Percentiles rank a stretch among this genome's conserved stretches.
Conservation (phyloP, 768 basidiomycete species). For the Leccinum subgranulosum region DNA sequence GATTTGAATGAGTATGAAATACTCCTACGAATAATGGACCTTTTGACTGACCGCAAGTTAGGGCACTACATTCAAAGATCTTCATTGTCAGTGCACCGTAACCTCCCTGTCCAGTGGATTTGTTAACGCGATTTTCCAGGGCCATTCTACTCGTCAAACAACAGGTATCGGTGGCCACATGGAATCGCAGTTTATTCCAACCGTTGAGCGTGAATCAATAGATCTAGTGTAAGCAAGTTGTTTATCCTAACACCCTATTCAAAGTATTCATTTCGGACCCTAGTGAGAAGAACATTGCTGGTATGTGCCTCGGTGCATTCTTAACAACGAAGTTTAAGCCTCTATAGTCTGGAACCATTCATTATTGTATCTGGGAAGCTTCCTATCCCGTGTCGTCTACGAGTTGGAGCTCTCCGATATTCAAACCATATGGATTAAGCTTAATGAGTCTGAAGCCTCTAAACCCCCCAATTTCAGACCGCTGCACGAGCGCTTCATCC, state of each 20-base stretch:
- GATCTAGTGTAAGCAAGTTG: conserved; percentile 7
- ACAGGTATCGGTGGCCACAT: conserved; percentile 12
- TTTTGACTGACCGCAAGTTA: conserved; percentile 23
- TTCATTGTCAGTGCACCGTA: conserved; percentile 62
- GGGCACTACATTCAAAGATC: conserved; percentile 64
- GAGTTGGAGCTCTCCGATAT: background rate
- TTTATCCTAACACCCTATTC: background rate
- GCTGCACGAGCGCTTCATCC: background rate
- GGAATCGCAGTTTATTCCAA: conserved; percentile 7
- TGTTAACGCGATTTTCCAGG: background rate
- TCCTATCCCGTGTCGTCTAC: background rate
- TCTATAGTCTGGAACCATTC: background rate
- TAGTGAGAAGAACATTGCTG: conserved; percentile 41
- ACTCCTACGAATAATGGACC: background rate
- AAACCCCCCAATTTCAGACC: background rate
- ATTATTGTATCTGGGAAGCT: background rate
- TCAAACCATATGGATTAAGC: background rate
- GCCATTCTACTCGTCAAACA: conserved; percentile 11
- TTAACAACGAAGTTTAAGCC: background rate
- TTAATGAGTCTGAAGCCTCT: background rate
- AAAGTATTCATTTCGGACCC: background rate
- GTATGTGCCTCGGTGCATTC: conserved; percentile 37
- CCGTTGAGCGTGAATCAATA: conserved; percentile 12
- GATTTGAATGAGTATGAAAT: conserved; percentile 12
- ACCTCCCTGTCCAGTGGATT: background rate